Percentiles rank a stretch among this genome's conserved stretches.
phyloP scores from a whole-genome alignment of 805 yeast genomes.

The Lipomyces yamanashiensis region DNA sequence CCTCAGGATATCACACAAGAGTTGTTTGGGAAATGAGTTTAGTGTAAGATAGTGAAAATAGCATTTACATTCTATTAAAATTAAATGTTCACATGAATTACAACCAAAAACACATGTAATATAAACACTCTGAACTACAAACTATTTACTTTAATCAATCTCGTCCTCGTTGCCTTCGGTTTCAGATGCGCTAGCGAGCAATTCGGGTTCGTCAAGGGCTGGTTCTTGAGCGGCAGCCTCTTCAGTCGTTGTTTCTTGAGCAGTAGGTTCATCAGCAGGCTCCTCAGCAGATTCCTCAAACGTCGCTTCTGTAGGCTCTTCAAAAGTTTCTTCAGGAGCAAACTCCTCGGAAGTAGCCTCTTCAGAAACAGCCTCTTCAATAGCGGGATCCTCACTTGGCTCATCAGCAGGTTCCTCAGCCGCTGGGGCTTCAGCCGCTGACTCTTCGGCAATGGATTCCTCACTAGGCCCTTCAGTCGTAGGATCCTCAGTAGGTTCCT shows the following conservation, averaged over 20 bases:
- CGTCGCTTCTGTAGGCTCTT: conserved; percentile 5
- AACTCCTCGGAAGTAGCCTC: conserved; percentile 7
- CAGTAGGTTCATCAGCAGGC: not conserved
- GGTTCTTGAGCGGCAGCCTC: conserved; percentile 4
- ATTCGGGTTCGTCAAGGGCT: no score
- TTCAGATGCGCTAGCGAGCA: no score
- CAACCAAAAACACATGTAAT: no score
- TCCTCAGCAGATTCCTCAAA: conserved; percentile 7
- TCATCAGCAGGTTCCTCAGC: conserved; percentile 9
- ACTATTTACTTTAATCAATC: no score
- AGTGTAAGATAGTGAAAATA: not conserved
- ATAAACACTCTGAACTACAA: not conserved
- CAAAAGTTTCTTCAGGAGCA: conserved; percentile 6
- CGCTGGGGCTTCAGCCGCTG: not conserved
- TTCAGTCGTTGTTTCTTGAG: not conserved
- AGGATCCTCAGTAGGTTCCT: no score
- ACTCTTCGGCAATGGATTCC: not conserved
- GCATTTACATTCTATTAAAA: not conserved
- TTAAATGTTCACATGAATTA: not conserved
- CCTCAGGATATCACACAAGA: not conserved
- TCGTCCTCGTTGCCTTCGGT: conserved; percentile 1
- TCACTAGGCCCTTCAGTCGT: not conserved
- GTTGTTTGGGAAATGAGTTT: no score
- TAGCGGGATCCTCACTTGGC: conserved; percentile 6
- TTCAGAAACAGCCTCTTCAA: conserved; percentile 11